Evolutionary conservation across 306 rosid genomes (phyloP), one percentile per base, ranked within the genome.

Genomic region (Casuarina glauca): DNA sequence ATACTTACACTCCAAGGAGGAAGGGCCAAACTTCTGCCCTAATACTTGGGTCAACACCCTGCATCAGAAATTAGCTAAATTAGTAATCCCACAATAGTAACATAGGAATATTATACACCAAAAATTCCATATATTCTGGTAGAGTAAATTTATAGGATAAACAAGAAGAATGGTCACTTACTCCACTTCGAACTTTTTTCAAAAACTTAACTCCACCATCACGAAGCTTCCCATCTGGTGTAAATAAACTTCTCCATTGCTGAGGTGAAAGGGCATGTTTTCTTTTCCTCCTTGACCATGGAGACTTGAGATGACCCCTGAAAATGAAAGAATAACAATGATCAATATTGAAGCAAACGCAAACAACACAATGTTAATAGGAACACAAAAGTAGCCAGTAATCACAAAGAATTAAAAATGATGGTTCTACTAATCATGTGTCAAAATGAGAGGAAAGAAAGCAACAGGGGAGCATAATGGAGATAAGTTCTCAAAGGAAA

Each of bases 11-110:
- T 96, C 99, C 99, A 69, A 96, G 94, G 45, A 96, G 97, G 82
- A 91, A 96, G 46, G 99, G 98, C 99, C 99, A 96, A 82, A 93
- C 99, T 81, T 93, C 98, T 38, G 94, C 86, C 74, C 98, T 88
- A 57, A 96, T 91, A 84, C 93, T 80, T 68, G 97, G 96, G 86
- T 96, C 97, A 79, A 93, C 92, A 72, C 98, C 99, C 99, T 96
- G 83, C 82, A 85, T 71, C 62, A 88, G 53, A 79, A 77, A 74
- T 63, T 45, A 52, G 78, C 10, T 70, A 43, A 19, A 69, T 70
- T 70, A 85, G 72, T 74, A 83, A 61, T 71, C 75, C 75, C 67
- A 85, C 50, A 42, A 6, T 0, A 46, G 51, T 41, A 3, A 41
- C 60, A 75, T 32, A 45, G 61, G 48, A 63, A 82, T 77, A 78